phyloP scores from a whole-genome alignment of 177 flowering plant species.

The Vitis hybrid region DNA sequence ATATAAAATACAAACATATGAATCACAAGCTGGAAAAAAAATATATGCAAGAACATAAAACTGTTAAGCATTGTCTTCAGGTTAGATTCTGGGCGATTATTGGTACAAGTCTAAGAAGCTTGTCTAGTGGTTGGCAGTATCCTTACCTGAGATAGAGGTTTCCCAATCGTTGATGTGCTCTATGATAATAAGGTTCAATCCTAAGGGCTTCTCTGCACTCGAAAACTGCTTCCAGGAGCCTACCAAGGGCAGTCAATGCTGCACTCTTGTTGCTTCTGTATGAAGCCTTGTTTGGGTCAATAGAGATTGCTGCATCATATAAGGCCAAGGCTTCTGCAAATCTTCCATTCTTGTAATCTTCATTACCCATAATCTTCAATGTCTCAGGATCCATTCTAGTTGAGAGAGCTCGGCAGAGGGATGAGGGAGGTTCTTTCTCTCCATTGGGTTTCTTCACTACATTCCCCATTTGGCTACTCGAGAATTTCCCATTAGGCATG shows the following conservation, averaged over 20 bases:
- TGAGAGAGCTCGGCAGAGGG: constrained; percentile 62
- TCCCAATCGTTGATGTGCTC: constrained; percentile 82
- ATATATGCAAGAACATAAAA: too few relatives aligned
- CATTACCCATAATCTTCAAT: constrained; percentile 76
- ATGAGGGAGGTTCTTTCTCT: constrained; percentile 22
- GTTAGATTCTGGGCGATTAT: too few relatives aligned
- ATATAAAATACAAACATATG: not conserved
- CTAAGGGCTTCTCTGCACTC: constrained; percentile 82
- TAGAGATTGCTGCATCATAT: constrained; percentile 71
- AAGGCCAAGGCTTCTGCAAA: constrained; percentile 74
- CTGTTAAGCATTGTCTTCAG: too few relatives aligned
- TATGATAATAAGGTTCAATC: constrained; percentile 65
- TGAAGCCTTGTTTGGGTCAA: constrained; percentile 66
- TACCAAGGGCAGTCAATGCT: constrained; percentile 68
- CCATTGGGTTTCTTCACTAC: constrained; percentile 32
- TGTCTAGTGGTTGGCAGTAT: not conserved
- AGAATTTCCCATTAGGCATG: constrained; percentile 22
- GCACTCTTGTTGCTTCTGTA: constrained; percentile 81
- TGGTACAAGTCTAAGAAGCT: too few relatives aligned
- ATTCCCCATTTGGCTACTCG: constrained; percentile 43
- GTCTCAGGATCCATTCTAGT: constrained; percentile 64
- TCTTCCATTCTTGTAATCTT: constrained; percentile 76
- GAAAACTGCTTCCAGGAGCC: constrained; percentile 71
- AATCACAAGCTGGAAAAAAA: not conserved
- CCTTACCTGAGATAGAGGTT: constrained; percentile 70